Evolutionary conservation across 2,329 filamentous ascomycete genomes (phyloP).

Genomic region (Fusarium sp.): DNA sequence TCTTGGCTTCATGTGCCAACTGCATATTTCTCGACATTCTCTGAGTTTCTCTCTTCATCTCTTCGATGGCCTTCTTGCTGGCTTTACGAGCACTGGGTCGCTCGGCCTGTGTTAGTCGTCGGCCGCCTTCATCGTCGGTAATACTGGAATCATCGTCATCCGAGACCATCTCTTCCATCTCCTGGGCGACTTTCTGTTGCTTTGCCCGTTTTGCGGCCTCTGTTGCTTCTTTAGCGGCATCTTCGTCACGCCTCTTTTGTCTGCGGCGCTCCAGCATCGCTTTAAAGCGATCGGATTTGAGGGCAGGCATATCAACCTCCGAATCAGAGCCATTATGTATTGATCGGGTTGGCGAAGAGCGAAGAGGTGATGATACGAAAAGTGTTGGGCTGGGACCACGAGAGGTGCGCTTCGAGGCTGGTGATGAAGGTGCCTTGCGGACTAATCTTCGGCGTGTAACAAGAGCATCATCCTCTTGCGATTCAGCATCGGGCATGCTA

Average conservation of each 20-base stretch:
- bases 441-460: constrained; percentile 54
- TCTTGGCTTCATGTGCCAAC: constrained; percentile 87
- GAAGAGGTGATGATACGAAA: constrained; percentile 65
- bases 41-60: constrained; percentile 96
- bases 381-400: constrained; percentile 57
- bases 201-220: constrained; percentile 55
- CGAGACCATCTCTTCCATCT: constrained; percentile 49
- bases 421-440: constrained; percentile 49
- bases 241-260: constrained; percentile 73
- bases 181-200: constrained; percentile 50
- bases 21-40: constrained; percentile 90
- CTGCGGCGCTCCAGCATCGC: constrained; percentile 80
- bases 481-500: constrained; percentile 47
- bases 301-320: constrained; percentile 59
- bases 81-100: constrained; percentile 80
- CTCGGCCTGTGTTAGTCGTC: constrained; percentile 73
- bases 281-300: constrained; percentile 70
- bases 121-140: constrained; percentile 71
- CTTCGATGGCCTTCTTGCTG: constrained; percentile 92
- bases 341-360: constrained; percentile 46
- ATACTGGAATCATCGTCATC: constrained; percentile 60
- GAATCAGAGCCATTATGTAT: constrained; percentile 52
- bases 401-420: constrained; percentile 43
- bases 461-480: constrained; percentile 55
- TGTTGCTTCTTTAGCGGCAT: constrained; percentile 66